These are phyloP conservation scores for Sedum album DNA, from an alignment of 164 flowering plant genomes.

Conservation along the genomic window DNA sequence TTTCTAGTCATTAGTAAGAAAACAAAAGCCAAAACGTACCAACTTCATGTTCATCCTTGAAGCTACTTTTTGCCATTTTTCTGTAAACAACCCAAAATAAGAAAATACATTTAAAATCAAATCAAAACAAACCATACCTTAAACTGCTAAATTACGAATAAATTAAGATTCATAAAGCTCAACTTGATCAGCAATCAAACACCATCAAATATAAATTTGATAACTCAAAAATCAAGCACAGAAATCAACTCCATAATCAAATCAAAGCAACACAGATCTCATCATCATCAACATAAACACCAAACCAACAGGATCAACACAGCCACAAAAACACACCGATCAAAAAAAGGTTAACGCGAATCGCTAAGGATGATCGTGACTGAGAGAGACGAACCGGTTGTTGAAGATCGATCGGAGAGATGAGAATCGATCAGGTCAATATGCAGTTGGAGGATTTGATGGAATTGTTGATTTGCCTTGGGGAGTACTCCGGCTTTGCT, in stretches of 20 bases:
- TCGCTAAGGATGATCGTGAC: neutral
- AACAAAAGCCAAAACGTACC: slow-evolving; percentile 27
- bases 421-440: neutral
- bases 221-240: neutral
- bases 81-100: neutral
- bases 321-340: neutral
- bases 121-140: neutral
- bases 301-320: neutral
- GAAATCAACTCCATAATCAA: neutral
- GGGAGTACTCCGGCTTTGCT: neutral
- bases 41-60: slow-evolving; percentile 82
- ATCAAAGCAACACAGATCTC: neutral
- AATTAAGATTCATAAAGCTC: no score
- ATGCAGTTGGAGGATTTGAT: slow-evolving; percentile 4
- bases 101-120: no score
- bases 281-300: neutral
- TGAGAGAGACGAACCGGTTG: neutral
- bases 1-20: neutral
- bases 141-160: no score
- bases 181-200: no score
- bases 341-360: neutral
- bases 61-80: slow-evolving; percentile 54
- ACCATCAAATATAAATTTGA: no score
- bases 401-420: neutral
- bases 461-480: neutral